These are phyloP conservation scores for Fusarium xylarioides DNA, from an alignment of 2,329 filamentous ascomycete species.

Conservation along the genomic window DNA sequence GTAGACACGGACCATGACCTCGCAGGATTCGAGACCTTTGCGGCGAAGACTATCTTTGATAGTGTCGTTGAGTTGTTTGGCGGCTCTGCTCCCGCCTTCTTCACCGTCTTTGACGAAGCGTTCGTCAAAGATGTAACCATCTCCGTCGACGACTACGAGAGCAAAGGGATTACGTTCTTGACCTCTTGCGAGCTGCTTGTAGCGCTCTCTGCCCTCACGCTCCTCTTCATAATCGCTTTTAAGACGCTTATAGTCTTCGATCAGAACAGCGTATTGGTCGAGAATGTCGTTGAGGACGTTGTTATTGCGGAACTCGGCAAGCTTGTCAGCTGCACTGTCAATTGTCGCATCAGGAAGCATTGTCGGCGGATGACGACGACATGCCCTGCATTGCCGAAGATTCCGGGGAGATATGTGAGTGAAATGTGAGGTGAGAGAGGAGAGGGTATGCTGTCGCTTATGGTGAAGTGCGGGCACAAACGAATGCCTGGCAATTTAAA, in stretches of 20 bases:
- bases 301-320: constrained; percentile 45
- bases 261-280: constrained; percentile 48
- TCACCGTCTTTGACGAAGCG: constrained; percentile 56
- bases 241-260: constrained; percentile 63
- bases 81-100: constrained; percentile 65
- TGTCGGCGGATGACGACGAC: constrained; percentile 11
- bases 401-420: neutral
- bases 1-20: constrained; percentile 64
- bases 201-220: constrained; percentile 61
- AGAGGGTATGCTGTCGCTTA: neutral
- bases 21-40: constrained; percentile 59
- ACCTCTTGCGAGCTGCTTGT: constrained; percentile 61
- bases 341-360: constrained; percentile 37
- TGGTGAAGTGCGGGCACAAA: constrained; percentile 5
- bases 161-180: constrained; percentile 66
- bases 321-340: constrained; percentile 38
- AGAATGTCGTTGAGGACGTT: constrained; percentile 44
- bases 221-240: constrained; percentile 68
- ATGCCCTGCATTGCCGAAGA: constrained; percentile 24
- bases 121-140: constrained; percentile 65
- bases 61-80: constrained; percentile 60
- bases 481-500: neutral
- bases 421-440: neutral
- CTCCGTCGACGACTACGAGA: constrained; percentile 69
- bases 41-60: constrained; percentile 58